These are phyloP conservation scores for Huiozyma sinensis DNA, from an alignment of 805 yeast species.

Conservation along the genomic window DNA sequence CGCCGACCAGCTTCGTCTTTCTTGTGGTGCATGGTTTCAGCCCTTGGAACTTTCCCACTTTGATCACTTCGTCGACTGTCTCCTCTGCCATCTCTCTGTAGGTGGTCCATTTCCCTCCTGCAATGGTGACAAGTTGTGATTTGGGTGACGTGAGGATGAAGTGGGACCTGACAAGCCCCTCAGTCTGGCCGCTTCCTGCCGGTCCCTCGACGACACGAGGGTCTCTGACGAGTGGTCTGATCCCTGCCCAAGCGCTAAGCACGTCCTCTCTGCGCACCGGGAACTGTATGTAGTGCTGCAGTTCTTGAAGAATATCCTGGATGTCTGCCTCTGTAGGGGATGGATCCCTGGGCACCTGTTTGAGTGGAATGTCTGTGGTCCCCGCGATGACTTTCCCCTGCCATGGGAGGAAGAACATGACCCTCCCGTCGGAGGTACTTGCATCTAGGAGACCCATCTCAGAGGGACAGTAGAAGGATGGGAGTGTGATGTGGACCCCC, in stretches of 20 bases:
- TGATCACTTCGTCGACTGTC: constrained; percentile 65
- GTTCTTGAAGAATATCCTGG: constrained; percentile 73
- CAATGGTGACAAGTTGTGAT: constrained; percentile 76
- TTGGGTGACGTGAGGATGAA: constrained; percentile 56
- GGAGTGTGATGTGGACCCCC: constrained; percentile 87
- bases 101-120: constrained; percentile 98
- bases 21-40: constrained; percentile 34
- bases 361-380: constrained; percentile 85
- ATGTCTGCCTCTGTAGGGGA: constrained; percentile 82
- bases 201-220: constrained; percentile 45
- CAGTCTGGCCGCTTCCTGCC: constrained; percentile 41
- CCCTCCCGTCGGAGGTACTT: constrained; percentile 88
- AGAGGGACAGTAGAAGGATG: constrained; percentile 84
- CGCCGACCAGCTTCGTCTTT: constrained; percentile 59
- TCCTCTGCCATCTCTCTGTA: constrained; percentile 97
- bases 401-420: constrained; percentile 96
- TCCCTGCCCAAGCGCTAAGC: constrained; percentile 93
- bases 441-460: constrained; percentile 87
- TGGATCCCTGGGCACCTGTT: constrained; percentile 61
- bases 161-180: constrained; percentile 86
- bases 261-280: constrained; percentile 86
- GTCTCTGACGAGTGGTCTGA: constrained; percentile 87
- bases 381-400: constrained; percentile 95
- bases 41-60: constrained; percentile 31
- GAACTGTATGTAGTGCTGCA: constrained; percentile 82